phyloP scores from a whole-genome alignment of 2,329 filamentous ascomycete genomes.

The Samsoniella hepiali region DNA sequence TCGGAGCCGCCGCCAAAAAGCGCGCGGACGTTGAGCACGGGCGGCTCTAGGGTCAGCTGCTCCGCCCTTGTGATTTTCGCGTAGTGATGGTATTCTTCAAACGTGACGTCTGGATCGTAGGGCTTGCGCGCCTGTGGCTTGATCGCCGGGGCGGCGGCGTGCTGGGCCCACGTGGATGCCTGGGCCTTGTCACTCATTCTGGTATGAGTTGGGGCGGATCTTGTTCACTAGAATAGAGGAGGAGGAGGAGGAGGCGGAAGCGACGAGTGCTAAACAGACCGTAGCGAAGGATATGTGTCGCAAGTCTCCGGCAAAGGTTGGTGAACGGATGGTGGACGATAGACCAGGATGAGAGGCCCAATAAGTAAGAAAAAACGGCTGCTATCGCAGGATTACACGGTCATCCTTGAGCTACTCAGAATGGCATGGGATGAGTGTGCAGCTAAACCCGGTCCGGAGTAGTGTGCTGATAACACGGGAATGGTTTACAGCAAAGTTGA shows the following conservation, averaged over 20 bases:
- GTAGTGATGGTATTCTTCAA: constrained; percentile 29
- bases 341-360: background rate
- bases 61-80: constrained; percentile 26
- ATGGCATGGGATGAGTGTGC: background rate
- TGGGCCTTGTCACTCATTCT: background rate
- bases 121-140: constrained; percentile 21
- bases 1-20: background rate
- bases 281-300: background rate
- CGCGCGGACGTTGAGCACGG: background rate
- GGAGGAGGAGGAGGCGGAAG: too few species aligned
- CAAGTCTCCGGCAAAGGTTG: too few species aligned
- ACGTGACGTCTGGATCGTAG: constrained; percentile 26
- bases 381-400: background rate
- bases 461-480: background rate
- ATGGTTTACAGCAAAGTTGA: background rate
- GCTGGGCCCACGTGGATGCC: background rate
- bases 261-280: background rate
- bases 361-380: background rate
- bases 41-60: constrained; percentile 15
- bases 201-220: background rate
- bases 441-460: background rate
- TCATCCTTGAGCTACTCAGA: background rate
- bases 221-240: too few species aligned
- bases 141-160: background rate
- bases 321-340: background rate